Base-by-base conservation (phyloP, 2,329 filamentous ascomycete species). In the Fusarium camptoceras region DNA sequence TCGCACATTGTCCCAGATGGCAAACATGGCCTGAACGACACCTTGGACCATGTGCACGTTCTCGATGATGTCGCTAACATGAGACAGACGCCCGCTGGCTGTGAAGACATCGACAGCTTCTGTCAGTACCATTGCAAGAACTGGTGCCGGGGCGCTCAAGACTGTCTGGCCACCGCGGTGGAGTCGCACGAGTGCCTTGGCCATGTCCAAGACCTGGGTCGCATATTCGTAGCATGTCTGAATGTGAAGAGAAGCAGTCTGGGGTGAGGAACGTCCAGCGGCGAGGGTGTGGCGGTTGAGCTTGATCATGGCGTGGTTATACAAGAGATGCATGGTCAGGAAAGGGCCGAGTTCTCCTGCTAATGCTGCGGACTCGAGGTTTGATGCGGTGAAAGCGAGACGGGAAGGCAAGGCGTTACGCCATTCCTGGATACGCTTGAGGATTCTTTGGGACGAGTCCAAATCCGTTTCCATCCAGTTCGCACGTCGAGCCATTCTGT, bases 61-160 rank as follows among this genome's bases (percentile, higher is more conserved):
- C 12, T 86, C 83, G 39, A 91, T 83, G 27, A 87, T 81, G 14
- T 82, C 80, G 2, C 83, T 76, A 14, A 92, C 76, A 15, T 85
- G 82, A 0, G 82, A 78, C 9, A 90, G 76, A 1, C 82, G 75
- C 2, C 90, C 88, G 8, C 85, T 87, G 1, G 90, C 87, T 15
- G 88, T 88, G 58, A 92, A 82, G 2, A 92, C 87, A 71, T 94
- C 91, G 34, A 91, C 83, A 0, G 91, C 90, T 49, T 89, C 85
- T 34, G 89, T 81, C 25, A 91, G 84, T 8, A 86, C 85, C 68
- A 87, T 88, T n/a, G 87, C 88, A 20, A 88, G 82, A 66, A 90
- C 89, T 0, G 90, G 89, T n/a, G 85, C 86, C 1, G 87, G 85
- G 42, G 87, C 84, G 51, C 72, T 78, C 51, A 79, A 55, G 8